Evolutionary conservation across 371 early-diverging fungal species (phyloP).

Genomic region (Catenaria anguillulae): DNA sequence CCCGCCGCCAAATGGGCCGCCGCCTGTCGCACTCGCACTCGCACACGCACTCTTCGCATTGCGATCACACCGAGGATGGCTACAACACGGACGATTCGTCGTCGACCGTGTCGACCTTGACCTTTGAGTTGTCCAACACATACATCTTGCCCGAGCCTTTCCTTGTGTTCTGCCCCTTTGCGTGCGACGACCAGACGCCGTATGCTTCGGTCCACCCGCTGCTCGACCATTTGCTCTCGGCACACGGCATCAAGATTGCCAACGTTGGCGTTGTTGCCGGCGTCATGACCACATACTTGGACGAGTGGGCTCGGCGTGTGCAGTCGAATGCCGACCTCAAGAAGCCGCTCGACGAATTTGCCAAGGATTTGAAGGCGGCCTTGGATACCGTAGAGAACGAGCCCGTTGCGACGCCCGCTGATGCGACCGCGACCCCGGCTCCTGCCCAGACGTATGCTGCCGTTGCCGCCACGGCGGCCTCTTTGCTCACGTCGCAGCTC

Average conservation of each 20-base stretch:
- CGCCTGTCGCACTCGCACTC: neutral
- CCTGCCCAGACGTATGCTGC: neutral
- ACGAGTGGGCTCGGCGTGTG: slow-evolving; percentile 3
- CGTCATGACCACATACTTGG: slow-evolving; percentile 5
- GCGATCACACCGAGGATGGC: neutral
- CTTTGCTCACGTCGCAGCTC: neutral
- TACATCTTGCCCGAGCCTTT: slow-evolving; percentile 5
- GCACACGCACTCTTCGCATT: neutral
- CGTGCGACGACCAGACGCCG: slow-evolving; percentile 6
- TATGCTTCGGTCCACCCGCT: slow-evolving; percentile 4
- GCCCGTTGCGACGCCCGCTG: no score
- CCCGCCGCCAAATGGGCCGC: neutral
- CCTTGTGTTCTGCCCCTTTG: slow-evolving; percentile 5
- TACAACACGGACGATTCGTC: neutral
- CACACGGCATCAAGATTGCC: slow-evolving; percentile 5
- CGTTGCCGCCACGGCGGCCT: neutral
- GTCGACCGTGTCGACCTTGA: slow-evolving; percentile 2
- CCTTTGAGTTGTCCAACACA: slow-evolving; percentile 5
- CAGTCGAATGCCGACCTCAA: neutral
- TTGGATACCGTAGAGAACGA: neutral
- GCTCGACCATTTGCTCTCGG: slow-evolving; percentile 4
- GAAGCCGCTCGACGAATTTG: neutral
- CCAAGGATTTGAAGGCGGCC: no score
- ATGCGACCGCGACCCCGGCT: neutral
- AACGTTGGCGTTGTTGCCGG: neutral